Evolutionary conservation across 257 asterid species (phyloP).

Genomic region (Przewalskia tangutica): DNA sequence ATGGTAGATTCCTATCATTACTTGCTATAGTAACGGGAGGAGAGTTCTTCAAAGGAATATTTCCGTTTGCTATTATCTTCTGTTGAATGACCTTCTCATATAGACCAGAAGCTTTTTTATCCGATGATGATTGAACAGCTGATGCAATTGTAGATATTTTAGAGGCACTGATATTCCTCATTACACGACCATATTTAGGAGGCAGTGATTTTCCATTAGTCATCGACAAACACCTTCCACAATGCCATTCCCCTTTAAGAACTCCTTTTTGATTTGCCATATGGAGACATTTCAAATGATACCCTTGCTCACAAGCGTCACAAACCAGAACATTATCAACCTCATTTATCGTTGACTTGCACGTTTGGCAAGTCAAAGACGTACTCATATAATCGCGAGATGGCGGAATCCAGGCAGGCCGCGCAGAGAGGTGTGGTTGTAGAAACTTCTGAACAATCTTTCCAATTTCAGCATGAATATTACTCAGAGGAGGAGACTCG

Average conservation of each 20-base stretch:
- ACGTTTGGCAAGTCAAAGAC: conserved; percentile 68
- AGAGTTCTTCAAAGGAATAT: conserved; percentile 23
- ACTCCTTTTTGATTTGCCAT: conserved; percentile 50
- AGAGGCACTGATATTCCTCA: conserved; percentile 57
- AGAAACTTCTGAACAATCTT: conserved; percentile 74
- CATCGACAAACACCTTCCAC: conserved; percentile 74
- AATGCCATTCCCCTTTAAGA: conserved; percentile 94
- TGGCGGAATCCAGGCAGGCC: conserved; percentile 74
- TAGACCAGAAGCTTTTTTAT: conserved; percentile 32
- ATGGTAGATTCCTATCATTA: conserved; percentile 16
- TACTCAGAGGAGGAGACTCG: conserved; percentile 33
- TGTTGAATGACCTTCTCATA: conserved; percentile 41
- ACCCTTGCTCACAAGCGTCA: conserved; percentile 94
- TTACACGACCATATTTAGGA: conserved; percentile 95
- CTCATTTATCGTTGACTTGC: conserved; percentile 47
- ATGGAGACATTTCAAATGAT: conserved; percentile 88
- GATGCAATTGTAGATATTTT: conserved; percentile 37
- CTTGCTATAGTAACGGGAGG: conserved; percentile 24
- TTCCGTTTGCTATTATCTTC: conserved; percentile 42
- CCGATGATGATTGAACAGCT: conserved; percentile 31
- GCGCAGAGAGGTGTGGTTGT: conserved; percentile 42
- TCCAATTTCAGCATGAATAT: conserved; percentile 61
- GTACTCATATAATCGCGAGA: conserved; percentile 81
- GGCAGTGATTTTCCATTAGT: conserved; percentile 93
- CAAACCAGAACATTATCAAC: conserved; percentile 75